Evolutionary conservation across 2,329 filamentous ascomycete species (phyloP), one percentile per base, ranked within the genome.

Genomic region (Macrophomina phaseolina): DNA sequence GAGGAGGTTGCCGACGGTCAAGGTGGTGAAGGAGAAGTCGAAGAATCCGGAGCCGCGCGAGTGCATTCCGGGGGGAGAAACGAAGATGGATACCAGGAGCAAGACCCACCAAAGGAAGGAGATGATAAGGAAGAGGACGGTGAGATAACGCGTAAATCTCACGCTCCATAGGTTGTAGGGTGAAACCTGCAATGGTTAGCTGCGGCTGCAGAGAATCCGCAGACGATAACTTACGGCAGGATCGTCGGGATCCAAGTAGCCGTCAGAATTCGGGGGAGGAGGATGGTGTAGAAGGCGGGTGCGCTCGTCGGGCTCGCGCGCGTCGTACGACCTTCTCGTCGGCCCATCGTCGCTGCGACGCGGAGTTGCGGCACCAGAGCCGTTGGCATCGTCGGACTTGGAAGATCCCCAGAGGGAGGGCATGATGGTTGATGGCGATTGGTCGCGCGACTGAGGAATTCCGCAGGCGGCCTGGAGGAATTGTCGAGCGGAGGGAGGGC

Each of bases 141-240:
- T 94, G 68, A 95, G 78, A 75, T 89, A 92, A 75, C 93, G 88
- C 65, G 95, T 83, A 55, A 91, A 87, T 18, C 95, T 90, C 60
- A 99, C 91, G 67, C 89, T 92, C 90, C 93, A 97, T 45, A 98
- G 87, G 73, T 99, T 99, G 81, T 97, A 97, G 0, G 95, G 95
- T 3, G 93, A 92, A 30, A 92, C 89, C 84, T 81, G 60, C 4
- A 7, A 23, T 56, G 12, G 51, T 76, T 67, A 78, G 73, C 67
- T 36, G 14, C 28, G 36, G 40, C 32, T 28, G 4, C n/a, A 38
- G 16, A 12, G 1, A 5, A 30, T 40, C 12, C 30, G 11, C 11
- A 30, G 34, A 40, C 12, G 18, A 38, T 7, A 6, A 75, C 87
- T 78, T 79, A 97, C 91, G 70, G 91, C 91, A 76, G 91, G 91